Base-by-base conservation (phyloP, 2,329 filamentous ascomycete species). In the Penicillium brevicompactum region DNA sequence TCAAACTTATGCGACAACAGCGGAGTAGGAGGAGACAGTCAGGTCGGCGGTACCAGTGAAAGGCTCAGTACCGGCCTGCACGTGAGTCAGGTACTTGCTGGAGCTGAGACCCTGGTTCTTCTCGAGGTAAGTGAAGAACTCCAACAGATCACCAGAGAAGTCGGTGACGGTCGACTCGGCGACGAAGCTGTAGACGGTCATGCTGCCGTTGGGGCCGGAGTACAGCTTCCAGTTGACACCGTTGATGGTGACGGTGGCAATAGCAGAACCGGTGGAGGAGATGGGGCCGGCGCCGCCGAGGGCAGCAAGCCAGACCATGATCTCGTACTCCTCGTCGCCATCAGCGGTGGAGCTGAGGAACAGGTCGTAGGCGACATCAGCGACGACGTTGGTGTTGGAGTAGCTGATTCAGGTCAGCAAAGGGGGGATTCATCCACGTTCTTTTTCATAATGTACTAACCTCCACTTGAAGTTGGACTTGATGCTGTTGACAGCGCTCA, bases 291-390 rank as follows among this genome's bases (percentile, higher is more conserved):
- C 83, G 48, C 81, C 80, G 24, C 81, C 83, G 43, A 85, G 70
- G 30, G 82, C 82, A 3, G 76, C 80, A 44, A 87, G 75, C 85
- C 86, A 88, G 61, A 88, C 79, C 85, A 88, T 88, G 63, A 88
- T 76, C 71, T 88, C 86, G 65, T 84, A 87, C 62, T 83, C 75
- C n/a, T 77, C 67, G 45, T 60, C 67, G 41, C 75, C 77, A 30
- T 72, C 71, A 1, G 81, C 76, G 16, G 75, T 75, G 41, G 80
- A 76, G 27, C 70, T 66, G 7, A 84, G 84, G 73, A 87, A 87
- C 48, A 87, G 70, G 67, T 87, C 84, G 64, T 85, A 87, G 13
- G 84, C 77, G 14, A 88, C 84, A 64, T 87, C 79, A 49, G 83
- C 82, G 32, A 83, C 73, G 46, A 86, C 68, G 51, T 73, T 58